Percentiles rank a stretch among this genome's conserved stretches.
Conservation (phyloP, 257 asterid genomes). For the Solanum pinnatisectum region DNA sequence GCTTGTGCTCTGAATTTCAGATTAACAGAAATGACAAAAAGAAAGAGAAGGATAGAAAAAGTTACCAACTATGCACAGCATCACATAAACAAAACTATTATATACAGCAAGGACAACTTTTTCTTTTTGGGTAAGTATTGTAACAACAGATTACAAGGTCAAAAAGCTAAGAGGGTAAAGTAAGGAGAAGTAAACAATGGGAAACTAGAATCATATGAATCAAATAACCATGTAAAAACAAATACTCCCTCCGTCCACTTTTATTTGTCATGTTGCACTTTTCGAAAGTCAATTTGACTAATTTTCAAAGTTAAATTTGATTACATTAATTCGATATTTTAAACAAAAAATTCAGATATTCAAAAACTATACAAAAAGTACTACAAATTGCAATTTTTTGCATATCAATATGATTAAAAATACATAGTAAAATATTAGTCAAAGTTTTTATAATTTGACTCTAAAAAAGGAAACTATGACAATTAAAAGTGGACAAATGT, state of each 20-base stretch:
- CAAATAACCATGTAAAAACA: not conserved
- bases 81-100: not conserved
- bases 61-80: not conserved
- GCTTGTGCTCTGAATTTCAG: slow-evolving; percentile 67
- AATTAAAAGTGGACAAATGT: too few species aligned
- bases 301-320: too few species aligned
- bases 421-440: too few species aligned
- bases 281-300: too few species aligned
- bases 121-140: not conserved
- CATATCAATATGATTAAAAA: too few species aligned
- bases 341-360: too few species aligned
- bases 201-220: not conserved
- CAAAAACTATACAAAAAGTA: too few species aligned
- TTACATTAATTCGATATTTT: too few species aligned
- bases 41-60: slow-evolving; percentile 4
- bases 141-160: not conserved
- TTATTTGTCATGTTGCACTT: too few species aligned
- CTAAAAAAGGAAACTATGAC: too few species aligned
- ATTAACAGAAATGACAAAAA: not conserved
- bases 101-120: not conserved
- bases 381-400: too few species aligned
- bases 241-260: not conserved
- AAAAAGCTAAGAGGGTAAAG: not conserved
- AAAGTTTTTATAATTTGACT: too few species aligned
- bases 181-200: not conserved